These are phyloP conservation scores for Penicillium angulare DNA, from an alignment of 495 filamentous ascomycete genomes.

Conservation along the genomic window DNA sequence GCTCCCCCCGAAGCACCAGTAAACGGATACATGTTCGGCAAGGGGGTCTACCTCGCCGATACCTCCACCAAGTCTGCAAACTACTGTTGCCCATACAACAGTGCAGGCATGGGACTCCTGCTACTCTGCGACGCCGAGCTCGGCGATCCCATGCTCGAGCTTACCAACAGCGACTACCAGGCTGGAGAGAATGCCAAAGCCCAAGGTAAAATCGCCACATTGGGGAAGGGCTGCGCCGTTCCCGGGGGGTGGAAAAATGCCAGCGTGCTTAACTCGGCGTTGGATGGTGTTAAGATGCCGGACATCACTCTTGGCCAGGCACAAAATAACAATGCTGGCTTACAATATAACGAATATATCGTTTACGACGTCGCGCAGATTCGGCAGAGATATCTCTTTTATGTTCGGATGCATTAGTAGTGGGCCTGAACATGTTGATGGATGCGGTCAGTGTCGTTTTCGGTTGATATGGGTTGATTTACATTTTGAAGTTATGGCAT, in stretches of 20 bases:
- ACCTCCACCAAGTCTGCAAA: conserved; percentile 75
- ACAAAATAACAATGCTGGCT: background rate
- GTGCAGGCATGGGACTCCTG: conserved; percentile 58
- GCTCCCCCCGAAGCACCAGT: conserved; percentile 81
- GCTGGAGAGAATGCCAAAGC: conserved; percentile 63
- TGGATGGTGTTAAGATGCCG: conserved; percentile 66
- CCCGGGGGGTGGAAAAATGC: conserved; percentile 78
- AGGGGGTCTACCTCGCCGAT: conserved; percentile 89
- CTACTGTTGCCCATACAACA: conserved; percentile 63
- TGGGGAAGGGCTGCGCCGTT: conserved; percentile 59
- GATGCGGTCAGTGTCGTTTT: no score
- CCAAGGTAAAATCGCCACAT: conserved; percentile 61
- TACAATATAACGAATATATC: conserved; percentile 58
- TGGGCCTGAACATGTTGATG: no score
- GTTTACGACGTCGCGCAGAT: conserved; percentile 78
- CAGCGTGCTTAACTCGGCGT: conserved; percentile 53
- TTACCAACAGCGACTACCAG: conserved; percentile 48
- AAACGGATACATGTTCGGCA: conserved; percentile 79
- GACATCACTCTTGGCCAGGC: conserved; percentile 14
- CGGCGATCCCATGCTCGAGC: conserved; percentile 64
- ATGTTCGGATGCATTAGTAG: conserved; percentile 51
- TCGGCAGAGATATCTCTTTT: conserved; percentile 72
- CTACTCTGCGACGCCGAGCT: conserved; percentile 81
- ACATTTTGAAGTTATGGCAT: no score
- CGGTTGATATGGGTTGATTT: no score